A percentile compares a stretch with the other conserved stretches of the same genome.
Evolutionary conservation across 345 rosid genomes (phyloP).

Genomic region (Populus alba): DNA sequence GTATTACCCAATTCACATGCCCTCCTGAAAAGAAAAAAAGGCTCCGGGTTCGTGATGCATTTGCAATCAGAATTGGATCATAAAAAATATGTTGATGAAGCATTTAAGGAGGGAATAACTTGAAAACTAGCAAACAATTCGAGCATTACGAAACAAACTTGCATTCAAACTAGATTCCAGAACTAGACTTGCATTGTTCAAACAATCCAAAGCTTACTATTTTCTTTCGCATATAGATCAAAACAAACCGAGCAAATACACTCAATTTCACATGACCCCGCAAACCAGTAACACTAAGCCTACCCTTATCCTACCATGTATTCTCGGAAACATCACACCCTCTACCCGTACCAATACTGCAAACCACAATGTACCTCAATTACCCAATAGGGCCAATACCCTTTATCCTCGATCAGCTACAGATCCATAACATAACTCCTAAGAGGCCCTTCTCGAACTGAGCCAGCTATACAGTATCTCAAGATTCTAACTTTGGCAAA

Average conservation of each 20-base stretch:
- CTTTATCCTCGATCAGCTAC: background rate
- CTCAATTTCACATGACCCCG: background rate
- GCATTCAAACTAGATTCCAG: background rate
- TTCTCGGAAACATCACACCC: background rate
- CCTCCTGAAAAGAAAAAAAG: background rate
- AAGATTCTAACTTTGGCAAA: background rate
- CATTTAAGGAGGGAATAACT: background rate
- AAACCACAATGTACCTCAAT: background rate
- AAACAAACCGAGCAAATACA: background rate
- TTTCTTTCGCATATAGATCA: background rate
- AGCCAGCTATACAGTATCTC: constrained; percentile 26
- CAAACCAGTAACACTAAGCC: background rate
- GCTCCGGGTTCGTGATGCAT: background rate
- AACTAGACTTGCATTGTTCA: background rate
- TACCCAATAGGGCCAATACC: background rate
- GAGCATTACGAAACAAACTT: background rate
- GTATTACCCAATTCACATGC: background rate
- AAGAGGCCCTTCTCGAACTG: background rate
- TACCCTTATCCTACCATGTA: background rate
- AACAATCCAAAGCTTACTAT: background rate
- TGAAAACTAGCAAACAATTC: background rate
- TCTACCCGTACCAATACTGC: background rate
- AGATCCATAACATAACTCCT: background rate
- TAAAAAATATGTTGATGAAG: background rate
- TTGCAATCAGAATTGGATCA: background rate